phyloP scores from a whole-genome alignment of 768 basidiomycete species.

The Trametopsis cervina region DNA sequence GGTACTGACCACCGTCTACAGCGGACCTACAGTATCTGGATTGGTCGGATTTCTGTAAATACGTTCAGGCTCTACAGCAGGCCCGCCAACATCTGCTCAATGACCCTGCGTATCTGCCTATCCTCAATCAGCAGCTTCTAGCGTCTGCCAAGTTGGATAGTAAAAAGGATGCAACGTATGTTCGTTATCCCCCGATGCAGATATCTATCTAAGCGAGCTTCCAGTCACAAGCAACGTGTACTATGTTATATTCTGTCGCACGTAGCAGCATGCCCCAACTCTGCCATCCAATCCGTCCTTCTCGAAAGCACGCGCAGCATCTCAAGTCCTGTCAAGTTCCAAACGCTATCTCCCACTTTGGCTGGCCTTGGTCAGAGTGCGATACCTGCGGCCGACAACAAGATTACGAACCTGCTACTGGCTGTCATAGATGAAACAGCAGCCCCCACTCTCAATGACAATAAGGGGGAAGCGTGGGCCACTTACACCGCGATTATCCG shows the following conservation, averaged over 20 bases:
- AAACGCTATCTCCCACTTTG: constrained; percentile 55
- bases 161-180: constrained; percentile 49
- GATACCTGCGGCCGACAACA: background rate
- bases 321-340: constrained; percentile 41
- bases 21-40: constrained; percentile 60
- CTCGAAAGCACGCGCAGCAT: constrained; percentile 42
- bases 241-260: constrained; percentile 80
- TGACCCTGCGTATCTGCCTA: constrained; percentile 50
- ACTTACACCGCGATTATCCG: constrained; percentile 39
- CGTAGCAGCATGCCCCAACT: constrained; percentile 46
- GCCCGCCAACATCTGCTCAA: constrained; percentile 50
- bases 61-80: constrained; percentile 44
- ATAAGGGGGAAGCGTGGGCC: constrained; percentile 41
- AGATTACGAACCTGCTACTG: constrained; percentile 21
- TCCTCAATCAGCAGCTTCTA: constrained; percentile 56
- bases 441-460: constrained; percentile 37
- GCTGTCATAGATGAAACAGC: constrained; percentile 48
- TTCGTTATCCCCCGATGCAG: constrained; percentile 10
- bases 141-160: constrained; percentile 40
- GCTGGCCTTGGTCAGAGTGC: constrained; percentile 6
- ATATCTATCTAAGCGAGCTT: background rate
- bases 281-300: constrained; percentile 43
- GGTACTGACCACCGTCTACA: constrained; percentile 15
- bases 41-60: constrained; percentile 53
- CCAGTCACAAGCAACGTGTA: constrained; percentile 64